Evolutionary conservation across 306 rosid genomes (phyloP), one percentile per base, ranked within the genome.

Genomic region (Rosa persica): DNA sequence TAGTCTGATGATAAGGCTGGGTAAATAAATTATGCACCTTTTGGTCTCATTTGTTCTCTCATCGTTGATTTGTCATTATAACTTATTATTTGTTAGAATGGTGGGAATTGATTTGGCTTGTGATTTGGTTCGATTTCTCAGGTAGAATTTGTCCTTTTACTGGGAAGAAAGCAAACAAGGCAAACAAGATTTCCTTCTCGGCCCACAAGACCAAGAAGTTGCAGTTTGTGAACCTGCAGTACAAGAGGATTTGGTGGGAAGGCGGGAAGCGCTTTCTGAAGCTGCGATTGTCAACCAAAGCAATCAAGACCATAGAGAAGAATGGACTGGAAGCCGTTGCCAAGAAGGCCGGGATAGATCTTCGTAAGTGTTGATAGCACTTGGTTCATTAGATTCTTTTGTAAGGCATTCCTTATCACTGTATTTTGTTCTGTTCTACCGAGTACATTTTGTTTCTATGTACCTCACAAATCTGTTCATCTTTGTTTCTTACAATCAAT

Each of bases 261-360:
- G 96, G 94, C 90, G 97, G 98, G 98, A 94, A 86, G 96, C 96
- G 98, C 69, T 94, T 23, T 77, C 87, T 94, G 27, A 94, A 94
- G 82, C 92, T 94, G 36, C 36, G 36, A 3, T 30, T 30, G 36
- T 30, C 36, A 2, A 30, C 36, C 36, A 30, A 30, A 30, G 36
- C 36, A 30, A 30, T 30, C 36, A 30, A 30, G 36, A 30, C 36
- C 36, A 30, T 30, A 30, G 36, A 30, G 36, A 30, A 30, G 36
- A 30, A 30, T 30, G 36, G 36, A 30, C 36, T 30, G 36, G 36
- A 30, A 30, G 36, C 36, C 36, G 67, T 94, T 47, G 98, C 98
- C 48, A 94, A 92, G 88, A 94, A 94, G 85, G 98, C 97, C 0
- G 97, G 97, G 38, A 85, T 94, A 42, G 98, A 92, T 83, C 98